Evolutionary conservation across 106 monocot genomes (phyloP).

Genomic region (Allium sativum): DNA sequence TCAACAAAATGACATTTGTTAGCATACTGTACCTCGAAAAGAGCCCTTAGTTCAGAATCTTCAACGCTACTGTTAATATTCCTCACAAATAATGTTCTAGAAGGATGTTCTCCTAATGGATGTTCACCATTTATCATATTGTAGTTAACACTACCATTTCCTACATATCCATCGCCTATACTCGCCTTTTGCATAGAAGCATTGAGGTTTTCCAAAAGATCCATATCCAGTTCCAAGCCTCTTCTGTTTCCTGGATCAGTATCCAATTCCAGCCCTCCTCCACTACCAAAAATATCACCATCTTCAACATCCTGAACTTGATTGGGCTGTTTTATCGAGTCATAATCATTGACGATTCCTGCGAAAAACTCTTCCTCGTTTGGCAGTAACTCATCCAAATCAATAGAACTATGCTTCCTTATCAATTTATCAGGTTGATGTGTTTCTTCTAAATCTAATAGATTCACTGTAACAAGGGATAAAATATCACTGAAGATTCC

Average conservation of each 20-base stretch:
- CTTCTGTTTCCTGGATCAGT: conserved; percentile 58
- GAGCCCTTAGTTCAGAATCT: conserved; percentile 63
- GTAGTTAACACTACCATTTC: conserved; percentile 44
- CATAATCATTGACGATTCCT: conserved; percentile 56
- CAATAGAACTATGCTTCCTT: conserved; percentile 7
- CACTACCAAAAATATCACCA: conserved; percentile 65
- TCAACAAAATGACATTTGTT: not conserved
- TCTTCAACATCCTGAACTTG: conserved; percentile 53
- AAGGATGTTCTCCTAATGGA: conserved; percentile 89
- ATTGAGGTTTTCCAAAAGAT: conserved; percentile 33
- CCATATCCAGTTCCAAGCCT: conserved; percentile 70
- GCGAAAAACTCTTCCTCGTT: conserved; percentile 53
- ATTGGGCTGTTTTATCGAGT: conserved; percentile 24
- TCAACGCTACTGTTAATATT: conserved; percentile 90
- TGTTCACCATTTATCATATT: conserved; percentile 64
- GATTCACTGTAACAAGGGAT: conserved; percentile 23
- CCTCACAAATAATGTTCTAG: conserved; percentile 83
- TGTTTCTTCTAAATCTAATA: conserved; percentile 8
- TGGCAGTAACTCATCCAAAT: conserved; percentile 15
- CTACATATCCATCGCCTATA: conserved; percentile 32
- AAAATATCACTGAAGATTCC: not conserved
- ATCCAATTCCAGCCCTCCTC: conserved; percentile 78
- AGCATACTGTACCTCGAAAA: conserved; percentile 50
- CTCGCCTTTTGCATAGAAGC: conserved; percentile 33
- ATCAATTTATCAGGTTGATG: too few relatives aligned